Conservation (phyloP, 106 monocot species). For the Chionographis japonica region DNA sequence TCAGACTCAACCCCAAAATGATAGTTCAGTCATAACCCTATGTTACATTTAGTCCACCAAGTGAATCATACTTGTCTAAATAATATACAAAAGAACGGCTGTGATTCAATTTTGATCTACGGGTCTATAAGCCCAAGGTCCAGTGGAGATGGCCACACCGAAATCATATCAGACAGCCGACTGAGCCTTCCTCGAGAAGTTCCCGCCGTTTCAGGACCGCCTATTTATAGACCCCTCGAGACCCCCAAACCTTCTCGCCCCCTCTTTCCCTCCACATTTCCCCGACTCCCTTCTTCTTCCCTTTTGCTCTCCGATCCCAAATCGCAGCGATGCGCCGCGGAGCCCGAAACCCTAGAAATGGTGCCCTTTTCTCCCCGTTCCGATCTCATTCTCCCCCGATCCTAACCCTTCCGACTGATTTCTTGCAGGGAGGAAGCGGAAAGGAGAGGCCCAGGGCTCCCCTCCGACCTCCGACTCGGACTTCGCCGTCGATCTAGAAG, state of each 20-base stretch:
- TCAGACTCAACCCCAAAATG: too few species aligned
- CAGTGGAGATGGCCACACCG: too few species aligned
- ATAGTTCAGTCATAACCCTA: too few species aligned
- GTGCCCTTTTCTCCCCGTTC: background rate
- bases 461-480: conserved; percentile 10
- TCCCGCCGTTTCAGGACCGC: conserved; percentile 12
- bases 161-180: background rate
- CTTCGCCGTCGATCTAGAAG: background rate
- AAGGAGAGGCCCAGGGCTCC: background rate
- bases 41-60: too few species aligned
- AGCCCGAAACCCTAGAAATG: background rate
- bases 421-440: conserved; percentile 2
- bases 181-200: background rate
- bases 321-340: conserved; percentile 1
- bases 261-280: background rate
- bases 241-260: background rate
- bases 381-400: background rate
- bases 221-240: too few species aligned
- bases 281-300: background rate
- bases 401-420: background rate
- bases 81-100: too few species aligned
- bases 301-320: background rate
- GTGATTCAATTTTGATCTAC: too few species aligned
- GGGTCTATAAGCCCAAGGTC: too few species aligned
- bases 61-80: too few species aligned